phyloP scores from a whole-genome alignment of 2,329 filamentous ascomycete genomes.

The Colletotrichum destructivum region DNA sequence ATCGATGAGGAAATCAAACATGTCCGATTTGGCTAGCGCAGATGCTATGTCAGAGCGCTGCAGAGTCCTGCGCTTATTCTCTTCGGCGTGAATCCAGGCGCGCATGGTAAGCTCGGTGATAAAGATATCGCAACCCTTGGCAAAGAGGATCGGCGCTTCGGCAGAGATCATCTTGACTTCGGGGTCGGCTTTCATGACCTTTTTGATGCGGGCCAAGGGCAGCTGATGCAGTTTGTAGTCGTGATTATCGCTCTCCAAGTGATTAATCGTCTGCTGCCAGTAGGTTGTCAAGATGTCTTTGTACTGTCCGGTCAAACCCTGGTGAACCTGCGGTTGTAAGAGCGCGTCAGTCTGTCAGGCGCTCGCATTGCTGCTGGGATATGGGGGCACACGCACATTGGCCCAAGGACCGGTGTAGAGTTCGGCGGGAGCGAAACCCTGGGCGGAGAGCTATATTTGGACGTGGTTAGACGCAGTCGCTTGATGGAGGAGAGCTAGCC shows the following conservation, averaged over 20 bases:
- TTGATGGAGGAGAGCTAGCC: slow-evolving; percentile 4
- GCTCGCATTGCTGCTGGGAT: background rate
- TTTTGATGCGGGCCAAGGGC: slow-evolving; percentile 98
- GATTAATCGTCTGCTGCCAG: slow-evolving; percentile 98
- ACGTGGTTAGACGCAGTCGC: slow-evolving; percentile 12
- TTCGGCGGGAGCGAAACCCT: slow-evolving; percentile 92
- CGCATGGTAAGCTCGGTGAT: slow-evolving; percentile 99
- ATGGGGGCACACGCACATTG: slow-evolving; percentile 75
- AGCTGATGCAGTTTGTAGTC: slow-evolving; percentile 99
- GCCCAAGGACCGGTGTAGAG: slow-evolving; percentile 96
- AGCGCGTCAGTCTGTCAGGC: slow-evolving; percentile 3
- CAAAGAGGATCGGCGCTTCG: slow-evolving; percentile 96
- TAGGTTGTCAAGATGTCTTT: slow-evolving; percentile 98
- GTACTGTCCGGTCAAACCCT: slow-evolving; percentile 92
- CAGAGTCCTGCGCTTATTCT: slow-evolving; percentile 96
- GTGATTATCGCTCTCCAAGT: slow-evolving; percentile 94
- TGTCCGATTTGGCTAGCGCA: slow-evolving; percentile 95
- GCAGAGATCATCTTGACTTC: slow-evolving; percentile 99
- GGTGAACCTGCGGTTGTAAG: slow-evolving; percentile 82
- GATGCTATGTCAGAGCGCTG: slow-evolving; percentile 98
- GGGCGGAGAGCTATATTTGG: slow-evolving; percentile 81
- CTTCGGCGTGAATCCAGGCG: slow-evolving; percentile 98
- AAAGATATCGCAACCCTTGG: slow-evolving; percentile 99
- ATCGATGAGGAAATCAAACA: slow-evolving; percentile 99
- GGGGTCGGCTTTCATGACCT: slow-evolving; percentile 99